These are phyloP conservation scores for Rosa lucieae DNA, from an alignment of 306 rosid genomes.

Conservation along the genomic window DNA sequence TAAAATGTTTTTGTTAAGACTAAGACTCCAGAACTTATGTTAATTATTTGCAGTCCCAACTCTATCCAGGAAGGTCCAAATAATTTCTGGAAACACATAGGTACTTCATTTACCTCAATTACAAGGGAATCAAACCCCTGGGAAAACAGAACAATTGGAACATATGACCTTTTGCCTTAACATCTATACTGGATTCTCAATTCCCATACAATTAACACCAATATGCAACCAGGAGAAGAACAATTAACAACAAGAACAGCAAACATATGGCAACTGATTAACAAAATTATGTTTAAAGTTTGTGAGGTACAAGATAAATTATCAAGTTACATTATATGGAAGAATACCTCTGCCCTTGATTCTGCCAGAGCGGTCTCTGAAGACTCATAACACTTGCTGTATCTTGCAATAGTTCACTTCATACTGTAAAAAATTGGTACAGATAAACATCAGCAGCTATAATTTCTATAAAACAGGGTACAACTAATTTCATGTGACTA, in stretches of 20 bases:
- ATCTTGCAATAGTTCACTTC: slow-evolving; percentile 79
- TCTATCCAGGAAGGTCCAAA: background rate
- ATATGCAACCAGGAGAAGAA: background rate
- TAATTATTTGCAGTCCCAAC: background rate
- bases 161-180: background rate
- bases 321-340: slow-evolving; percentile 14
- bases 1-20: background rate
- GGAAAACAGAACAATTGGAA: background rate
- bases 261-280: background rate
- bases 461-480: background rate
- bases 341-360: slow-evolving; percentile 59
- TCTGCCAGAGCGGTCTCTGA: slow-evolving; percentile 46
- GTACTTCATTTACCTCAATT: background rate
- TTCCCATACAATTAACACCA: background rate
- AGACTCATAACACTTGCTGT: slow-evolving; percentile 64
- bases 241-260: background rate
- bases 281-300: background rate
- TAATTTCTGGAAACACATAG: background rate
- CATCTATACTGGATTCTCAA: background rate
- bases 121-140: background rate
- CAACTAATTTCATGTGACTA: background rate
- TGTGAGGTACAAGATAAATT: background rate
- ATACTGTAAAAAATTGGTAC: slow-evolving; percentile 50
- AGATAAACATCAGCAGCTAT: slow-evolving; percentile 6
- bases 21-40: background rate